phyloP scores from a whole-genome alignment of 305 asterid species.

The Salvia sclarea region DNA sequence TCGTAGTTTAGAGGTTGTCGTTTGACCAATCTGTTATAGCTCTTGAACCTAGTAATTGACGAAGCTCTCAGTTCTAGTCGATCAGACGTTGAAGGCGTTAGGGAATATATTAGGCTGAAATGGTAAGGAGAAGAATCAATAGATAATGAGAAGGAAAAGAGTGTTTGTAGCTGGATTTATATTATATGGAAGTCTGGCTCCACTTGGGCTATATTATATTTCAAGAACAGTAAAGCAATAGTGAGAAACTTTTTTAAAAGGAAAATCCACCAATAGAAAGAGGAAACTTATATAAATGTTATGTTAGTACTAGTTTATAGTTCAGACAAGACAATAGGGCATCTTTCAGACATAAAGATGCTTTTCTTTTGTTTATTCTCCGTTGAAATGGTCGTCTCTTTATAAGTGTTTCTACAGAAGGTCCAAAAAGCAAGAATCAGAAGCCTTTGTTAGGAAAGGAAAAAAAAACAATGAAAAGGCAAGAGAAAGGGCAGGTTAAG shows the following conservation, averaged over 20 bases:
- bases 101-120: background rate
- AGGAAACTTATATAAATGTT: background rate
- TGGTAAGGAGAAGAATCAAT: background rate
- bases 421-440: background rate
- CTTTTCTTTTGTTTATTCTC: background rate
- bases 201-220: background rate
- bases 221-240: background rate
- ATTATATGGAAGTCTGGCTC: background rate
- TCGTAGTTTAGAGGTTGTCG: background rate
- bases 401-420: background rate
- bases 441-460: background rate
- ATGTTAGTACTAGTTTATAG: constrained; percentile 5
- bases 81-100: background rate
- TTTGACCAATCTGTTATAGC: background rate
- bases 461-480: constrained; percentile 26
- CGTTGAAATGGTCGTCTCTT: constrained; percentile 1
- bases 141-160: background rate
- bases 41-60: background rate
- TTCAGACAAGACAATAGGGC: background rate
- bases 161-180: background rate
- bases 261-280: background rate
- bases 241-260: background rate
- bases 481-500: constrained; percentile 32
- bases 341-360: constrained; percentile 27
- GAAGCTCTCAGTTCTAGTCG: background rate